Evolutionary conservation across 2,329 filamentous ascomycete species (phyloP).

Genomic region (Scytalidium sp.): DNA sequence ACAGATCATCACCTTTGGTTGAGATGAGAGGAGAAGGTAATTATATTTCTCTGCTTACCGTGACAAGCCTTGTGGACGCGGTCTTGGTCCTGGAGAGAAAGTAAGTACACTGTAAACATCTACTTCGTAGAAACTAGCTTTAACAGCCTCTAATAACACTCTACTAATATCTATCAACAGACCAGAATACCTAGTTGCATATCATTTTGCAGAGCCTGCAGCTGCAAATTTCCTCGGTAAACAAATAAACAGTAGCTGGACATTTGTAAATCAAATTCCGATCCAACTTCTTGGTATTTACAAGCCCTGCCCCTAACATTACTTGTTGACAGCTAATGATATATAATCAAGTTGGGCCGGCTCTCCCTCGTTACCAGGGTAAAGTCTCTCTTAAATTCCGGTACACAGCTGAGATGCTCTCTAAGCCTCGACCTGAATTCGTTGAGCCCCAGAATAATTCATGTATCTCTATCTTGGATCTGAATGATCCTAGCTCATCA

Average conservation of each 20-base stretch:
- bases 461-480: too few relatives aligned
- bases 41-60: conserved; percentile 40
- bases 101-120: too few relatives aligned
- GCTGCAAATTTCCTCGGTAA: conserved; percentile 58
- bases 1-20: conserved; percentile 25
- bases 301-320: too few relatives aligned
- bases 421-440: conserved; percentile 40
- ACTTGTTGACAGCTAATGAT: too few relatives aligned
- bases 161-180: too few relatives aligned
- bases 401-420: conserved; percentile 43
- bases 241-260: conserved; percentile 46
- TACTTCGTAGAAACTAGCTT: too few relatives aligned
- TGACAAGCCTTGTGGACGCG: conserved; percentile 51
- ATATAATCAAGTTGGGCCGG: too few relatives aligned
- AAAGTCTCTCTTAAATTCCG: conserved; percentile 27
- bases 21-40: conserved; percentile 38
- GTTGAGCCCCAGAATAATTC: too few relatives aligned
- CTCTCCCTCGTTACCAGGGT: conserved; percentile 28
- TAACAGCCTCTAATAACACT: too few relatives aligned
- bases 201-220: conserved; percentile 47
- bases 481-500: too few relatives aligned
- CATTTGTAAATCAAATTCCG: conserved; percentile 57
- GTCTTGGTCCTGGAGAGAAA: too few relatives aligned
- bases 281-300: conserved; percentile 48
- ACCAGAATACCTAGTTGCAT: conserved; percentile 37